Evolutionary conservation across 2,329 filamentous ascomycete genomes (phyloP), one percentile per base, ranked within the genome.

Genomic region (Talaromyces sp.): DNA sequence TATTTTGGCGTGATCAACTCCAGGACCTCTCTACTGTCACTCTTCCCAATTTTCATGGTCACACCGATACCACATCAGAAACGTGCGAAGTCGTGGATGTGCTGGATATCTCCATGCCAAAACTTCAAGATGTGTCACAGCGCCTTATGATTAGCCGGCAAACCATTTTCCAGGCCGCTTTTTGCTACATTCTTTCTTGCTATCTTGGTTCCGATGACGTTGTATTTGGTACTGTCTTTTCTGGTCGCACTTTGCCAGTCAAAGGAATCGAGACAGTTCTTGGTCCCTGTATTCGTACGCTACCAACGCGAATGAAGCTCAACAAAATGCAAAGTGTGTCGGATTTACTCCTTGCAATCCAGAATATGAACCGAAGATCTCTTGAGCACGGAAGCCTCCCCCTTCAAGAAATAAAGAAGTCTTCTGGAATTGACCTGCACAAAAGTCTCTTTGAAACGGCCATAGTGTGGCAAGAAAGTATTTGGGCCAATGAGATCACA

Each of bases 391-490:
- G 82, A 19, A 75, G 76, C 1, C 65, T 91, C 5, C 80, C 90
- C 0, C 77, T 95, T 2, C 75, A 83, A 1, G 84, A 91, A 2
- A 89, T 96, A 58, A 87, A 85, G 63, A 84, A 82, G 59, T 71
- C 81, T 1, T 82, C 80, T 3, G 81, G 80, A 0, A 73, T 79
- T 24, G 77, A 84, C 0, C 76, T 80, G 1, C 79, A 83, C 35
- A 46, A 51, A 6, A 72, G 74, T 1, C 71, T 96, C 0, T 96
- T 93, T 61, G 89, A 96, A 60, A 81, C 86, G 0, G 75, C 96
- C 0, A 87, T 96, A 63, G 86, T 92, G 0, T 97, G 92, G 79
- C 92, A 97, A 63, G 87, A 96, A 65, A 88, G 86, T 0, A 75
- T 88, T 1, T 72, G 61, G 16, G 58, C 70, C 1, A 69, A 70